phyloP scores from a whole-genome alignment of 2,329 filamentous ascomycete species.

The Boeremia exigua region DNA sequence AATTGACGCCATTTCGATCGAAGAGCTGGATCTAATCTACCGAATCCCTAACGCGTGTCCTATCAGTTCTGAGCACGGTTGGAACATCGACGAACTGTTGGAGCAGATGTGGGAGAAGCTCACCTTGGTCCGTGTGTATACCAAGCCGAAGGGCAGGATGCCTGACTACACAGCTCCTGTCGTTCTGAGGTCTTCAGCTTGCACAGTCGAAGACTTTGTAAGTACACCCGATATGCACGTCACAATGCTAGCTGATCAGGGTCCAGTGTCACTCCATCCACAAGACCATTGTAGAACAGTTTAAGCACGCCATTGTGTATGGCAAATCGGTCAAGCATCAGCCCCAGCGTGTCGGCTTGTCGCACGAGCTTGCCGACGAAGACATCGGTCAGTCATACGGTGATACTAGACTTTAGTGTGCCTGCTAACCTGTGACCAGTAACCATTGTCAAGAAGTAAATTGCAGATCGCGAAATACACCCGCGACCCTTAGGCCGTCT shows the following conservation, averaged over 20 bases:
- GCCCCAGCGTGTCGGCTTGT: slow-evolving; percentile 90
- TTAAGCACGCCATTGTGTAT: slow-evolving; percentile 94
- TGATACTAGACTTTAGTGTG: neutral
- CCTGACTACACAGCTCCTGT: slow-evolving; percentile 93
- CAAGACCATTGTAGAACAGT: slow-evolving; percentile 92
- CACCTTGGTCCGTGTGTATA: slow-evolving; percentile 89
- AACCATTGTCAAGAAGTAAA: slow-evolving; percentile 52
- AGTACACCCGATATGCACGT: slow-evolving; percentile 47
- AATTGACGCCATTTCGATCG: slow-evolving; percentile 97
- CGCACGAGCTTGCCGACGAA: slow-evolving; percentile 92
- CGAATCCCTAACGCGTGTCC: slow-evolving; percentile 96
- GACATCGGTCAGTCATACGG: slow-evolving; percentile 77
- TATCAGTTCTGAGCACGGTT: slow-evolving; percentile 92
- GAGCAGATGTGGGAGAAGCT: slow-evolving; percentile 99
- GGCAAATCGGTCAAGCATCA: slow-evolving; percentile 99
- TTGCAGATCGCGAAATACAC: slow-evolving; percentile 24
- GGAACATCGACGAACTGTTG: slow-evolving; percentile 96
- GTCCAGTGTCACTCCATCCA: slow-evolving; percentile 93
- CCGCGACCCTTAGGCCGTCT: slow-evolving; percentile 27
- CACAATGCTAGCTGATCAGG: slow-evolving; percentile 44
- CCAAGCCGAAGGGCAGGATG: slow-evolving; percentile 93
- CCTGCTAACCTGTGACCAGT: slow-evolving; percentile 43
- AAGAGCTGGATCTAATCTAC: slow-evolving; percentile 95
- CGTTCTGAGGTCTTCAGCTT: slow-evolving; percentile 80
- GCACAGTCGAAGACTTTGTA: slow-evolving; percentile 97